Base-by-base conservation (phyloP, 2,329 filamentous ascomycete species). In the Colletotrichum euphorbiae region DNA sequence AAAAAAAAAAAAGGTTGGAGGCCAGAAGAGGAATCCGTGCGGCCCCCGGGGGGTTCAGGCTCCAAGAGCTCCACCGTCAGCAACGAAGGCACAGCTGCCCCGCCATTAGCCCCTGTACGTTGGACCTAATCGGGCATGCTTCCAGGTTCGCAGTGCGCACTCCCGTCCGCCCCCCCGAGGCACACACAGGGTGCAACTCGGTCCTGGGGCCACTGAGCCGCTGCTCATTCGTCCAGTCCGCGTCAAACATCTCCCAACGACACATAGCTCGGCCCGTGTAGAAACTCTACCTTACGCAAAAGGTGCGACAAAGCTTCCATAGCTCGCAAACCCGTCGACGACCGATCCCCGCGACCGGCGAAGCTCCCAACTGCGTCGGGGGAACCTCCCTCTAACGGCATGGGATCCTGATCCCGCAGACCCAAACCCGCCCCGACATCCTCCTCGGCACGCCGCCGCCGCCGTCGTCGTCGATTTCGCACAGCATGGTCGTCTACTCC, bases 401-500 rank as follows among this genome's bases (percentile, higher is more conserved):
- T 67, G 60, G 59, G 60, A 61, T 46, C 31, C 31, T 58, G 46
- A 68, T 52, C n/a, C 33, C 42, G 8, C 28, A 33, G 15, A 24
- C 19, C 38, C n/a, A 31, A 19, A 13, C 31, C 31, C 28, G 33
- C 11, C 19, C 24, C 51, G 6, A 36, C 21, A 45, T 4, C 24
- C 17, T 28, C 45, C 45, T 11, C 31, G 28, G 28, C 28, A 8
- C 48, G 33, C 43, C 64, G 43, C 59, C 46, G 17, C 43, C 19
- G 33, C 43, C 56, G n/a, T 11, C 62, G 43, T 3, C 62, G n/a
- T 28, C 28, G 28, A 28, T 8, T n/a, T n/a, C 54, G 52, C 57
- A 73, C 79, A 83, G 74, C 77, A 98, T 99, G 96, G 90, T 92
- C 69, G 92, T 98, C 80, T 98, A 97, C 83, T 94, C 94, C 69